Evolutionary conservation across 2,329 filamentous ascomycete species (phyloP), one percentile per base, ranked within the genome.

Genomic region (Diaporthe velutina): DNA sequence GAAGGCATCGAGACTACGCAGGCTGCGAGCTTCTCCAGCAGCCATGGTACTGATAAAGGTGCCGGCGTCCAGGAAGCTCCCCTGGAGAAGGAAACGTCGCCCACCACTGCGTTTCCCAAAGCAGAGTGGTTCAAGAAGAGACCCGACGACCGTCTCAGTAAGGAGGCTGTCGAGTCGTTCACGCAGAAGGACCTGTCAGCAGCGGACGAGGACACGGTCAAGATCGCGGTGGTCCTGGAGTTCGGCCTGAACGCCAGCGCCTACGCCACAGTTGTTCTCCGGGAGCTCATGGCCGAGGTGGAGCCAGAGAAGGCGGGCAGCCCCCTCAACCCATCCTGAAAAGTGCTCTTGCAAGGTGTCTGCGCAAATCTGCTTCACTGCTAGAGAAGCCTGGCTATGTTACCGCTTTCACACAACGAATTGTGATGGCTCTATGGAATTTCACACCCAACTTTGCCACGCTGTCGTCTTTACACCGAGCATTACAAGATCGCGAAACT

Each of bases 241-340:
- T 84, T 84, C 73, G 80, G 82, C 48, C 78, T 84, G 10, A 80
- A 79, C 68, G 75, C 79, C 22, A 84, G 83, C 79, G 83, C 83
- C 77, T 84, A 84, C 58, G 83, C 83, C 2, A 84, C 83, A 19
- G 78, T 84, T 72, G 82, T 83, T 30, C 79, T 84, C 33, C 81
- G 83, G 2, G 83, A 84, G 78, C 81, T 84, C 73, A 81, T 80
- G 79, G 75, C 73, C 33, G 73, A 73, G 38, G 64, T 71, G 33
- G 70, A 73, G 48, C 70, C 75, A 5, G 73, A 71, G 48, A 55
- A 75, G 55, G 55, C 61, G 30, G 58, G 60, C 73, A 74, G 73
- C 15, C 74, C 58, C 30, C 66, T 74, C 33, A 68, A 60, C 40
- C 66, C 73, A 33, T 40, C 61, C 50, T 68, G 35, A 38, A 13